Evolutionary conservation across 129 eudicot species (phyloP), one percentile per base, ranked within the genome.

Genomic region (Escallonia rubra): DNA sequence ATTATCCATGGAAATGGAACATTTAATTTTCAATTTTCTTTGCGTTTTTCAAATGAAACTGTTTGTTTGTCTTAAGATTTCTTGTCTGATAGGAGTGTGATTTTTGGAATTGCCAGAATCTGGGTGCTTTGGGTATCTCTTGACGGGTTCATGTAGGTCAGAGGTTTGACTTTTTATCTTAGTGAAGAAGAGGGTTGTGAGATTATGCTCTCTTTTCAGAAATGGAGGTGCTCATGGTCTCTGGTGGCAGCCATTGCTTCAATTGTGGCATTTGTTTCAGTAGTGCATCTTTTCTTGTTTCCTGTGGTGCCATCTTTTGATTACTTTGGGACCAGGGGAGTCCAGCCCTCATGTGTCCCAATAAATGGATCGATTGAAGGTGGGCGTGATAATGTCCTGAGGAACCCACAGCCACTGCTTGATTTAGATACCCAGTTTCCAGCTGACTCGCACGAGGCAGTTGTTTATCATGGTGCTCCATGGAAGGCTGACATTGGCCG

Each of bases 401-500:
- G 66, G 69, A 63, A 61, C 47, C 39, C 54, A 43, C 80, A 40
- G 43, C 86, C 68, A 40, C 72, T 76, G 41, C 68, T 74, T 55
- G 68, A 74, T 57, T 76, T 89, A 57, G 76, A 70, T 63, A 61
- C 43, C 63, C 83, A 66, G 59, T 89, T 80, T 74, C 96, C 98
- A 41, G 70, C 86, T 64, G 98, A 93, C 74, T 74, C 70, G 45
- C 96, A 84, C 71, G 73, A 82, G 23, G 90, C 98, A 41, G 98
- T 93, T 55, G 90, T 87, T 71, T 93, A 86, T 41, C 87, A 73
- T 49, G 93, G 88, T 73, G 96, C 99, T 61, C 99, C 99, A 45
- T 93, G 99, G 99, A 89, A 89, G 74, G 86, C 95, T 70, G 85
- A 86, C 64, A 80, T 93, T 60, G 96, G 99, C 23, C 80, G 80